Percentiles rank a stretch among this genome's conserved stretches.
These are phyloP conservation scores for Fusarium sp. DNA, from an alignment of 2,329 filamentous ascomycete genomes.

Conservation along the genomic window DNA sequence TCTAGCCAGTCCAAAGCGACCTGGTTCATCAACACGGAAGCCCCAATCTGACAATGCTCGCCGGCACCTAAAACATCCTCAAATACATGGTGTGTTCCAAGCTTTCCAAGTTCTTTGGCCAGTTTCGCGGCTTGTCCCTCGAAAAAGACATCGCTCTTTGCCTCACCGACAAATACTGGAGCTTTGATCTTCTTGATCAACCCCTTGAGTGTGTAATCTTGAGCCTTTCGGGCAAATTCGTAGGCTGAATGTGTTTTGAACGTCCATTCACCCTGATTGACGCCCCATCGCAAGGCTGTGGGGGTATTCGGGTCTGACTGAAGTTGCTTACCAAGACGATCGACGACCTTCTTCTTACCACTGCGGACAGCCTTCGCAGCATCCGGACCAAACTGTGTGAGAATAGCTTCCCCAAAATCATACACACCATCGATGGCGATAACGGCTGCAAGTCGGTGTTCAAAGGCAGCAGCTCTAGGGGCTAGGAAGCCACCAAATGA, in stretches of 20 bases:
- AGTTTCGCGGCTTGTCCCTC: conserved; percentile 12
- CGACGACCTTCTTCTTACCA: conserved; percentile 3
- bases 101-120: conserved; percentile 7
- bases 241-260: conserved; percentile 27
- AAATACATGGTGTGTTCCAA: conserved; percentile 15
- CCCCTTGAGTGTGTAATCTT: conserved; percentile 36
- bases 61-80: not conserved
- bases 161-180: conserved; percentile 43
- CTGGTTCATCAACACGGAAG: conserved; percentile 24
- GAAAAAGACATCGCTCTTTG: conserved; percentile 26
- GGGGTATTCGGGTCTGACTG: not conserved
- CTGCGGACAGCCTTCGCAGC: too few relatives aligned
- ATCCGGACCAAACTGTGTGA: not conserved
- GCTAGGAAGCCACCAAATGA: conserved; percentile 61
- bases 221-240: not conserved
- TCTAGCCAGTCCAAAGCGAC: conserved; percentile 27
- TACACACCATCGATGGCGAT: not conserved
- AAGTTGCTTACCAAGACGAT: not conserved
- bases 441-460: conserved; percentile 59
- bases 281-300: conserved; percentile 9
- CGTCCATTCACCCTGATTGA: conserved; percentile 23
- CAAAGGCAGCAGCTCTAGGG: conserved; percentile 60
- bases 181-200: conserved; percentile 37
- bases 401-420: not conserved
- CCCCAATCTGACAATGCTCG: conserved; percentile 20